Conservation (phyloP, 2,329 filamentous ascomycete species). For the Fusarium pseudocircinatum region DNA sequence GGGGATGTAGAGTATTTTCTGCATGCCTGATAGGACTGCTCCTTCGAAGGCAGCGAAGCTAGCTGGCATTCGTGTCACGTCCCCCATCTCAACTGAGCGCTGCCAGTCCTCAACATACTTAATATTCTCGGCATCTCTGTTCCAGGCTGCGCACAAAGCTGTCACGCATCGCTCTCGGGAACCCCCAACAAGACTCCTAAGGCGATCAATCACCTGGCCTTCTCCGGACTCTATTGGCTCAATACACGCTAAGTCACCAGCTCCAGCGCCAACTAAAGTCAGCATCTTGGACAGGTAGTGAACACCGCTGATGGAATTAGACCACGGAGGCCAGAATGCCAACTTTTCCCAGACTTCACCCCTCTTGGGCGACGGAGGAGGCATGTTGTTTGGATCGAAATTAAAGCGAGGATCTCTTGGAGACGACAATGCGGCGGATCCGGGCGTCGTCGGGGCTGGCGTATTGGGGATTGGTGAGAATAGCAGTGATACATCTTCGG, state of each 20-base stretch:
- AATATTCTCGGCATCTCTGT: constrained; percentile 90
- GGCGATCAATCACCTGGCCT: constrained; percentile 71
- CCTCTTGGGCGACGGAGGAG: constrained; percentile 77
- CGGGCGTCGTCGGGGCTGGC: constrained; percentile 49
- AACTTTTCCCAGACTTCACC: constrained; percentile 93
- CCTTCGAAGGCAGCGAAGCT: constrained; percentile 88
- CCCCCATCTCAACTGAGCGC: constrained; percentile 79
- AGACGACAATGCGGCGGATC: constrained; percentile 57
- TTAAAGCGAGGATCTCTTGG: constrained; percentile 79
- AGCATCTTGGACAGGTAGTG: constrained; percentile 88
- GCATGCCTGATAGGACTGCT: constrained; percentile 83
- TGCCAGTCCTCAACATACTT: constrained; percentile 96
- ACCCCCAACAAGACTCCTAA: constrained; percentile 78
- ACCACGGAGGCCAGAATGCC: constrained; percentile 95
- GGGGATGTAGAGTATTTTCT: constrained; percentile 93
- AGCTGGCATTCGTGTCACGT: constrained; percentile 90
- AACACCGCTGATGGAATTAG: constrained; percentile 91
- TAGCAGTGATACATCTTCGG: constrained; percentile 88
- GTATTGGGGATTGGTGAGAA: constrained; percentile 81
- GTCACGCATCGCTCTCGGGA: constrained; percentile 87
- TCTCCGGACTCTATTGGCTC: constrained; percentile 68
- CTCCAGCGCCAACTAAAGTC: constrained; percentile 83
- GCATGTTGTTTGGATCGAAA: constrained; percentile 80
- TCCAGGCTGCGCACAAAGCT: constrained; percentile 91
- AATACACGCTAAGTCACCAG: constrained; percentile 84